These are phyloP conservation scores for Ceratocystis cacaofunesta DNA, from an alignment of 2,329 filamentous ascomycete genomes.

Conservation along the genomic window DNA sequence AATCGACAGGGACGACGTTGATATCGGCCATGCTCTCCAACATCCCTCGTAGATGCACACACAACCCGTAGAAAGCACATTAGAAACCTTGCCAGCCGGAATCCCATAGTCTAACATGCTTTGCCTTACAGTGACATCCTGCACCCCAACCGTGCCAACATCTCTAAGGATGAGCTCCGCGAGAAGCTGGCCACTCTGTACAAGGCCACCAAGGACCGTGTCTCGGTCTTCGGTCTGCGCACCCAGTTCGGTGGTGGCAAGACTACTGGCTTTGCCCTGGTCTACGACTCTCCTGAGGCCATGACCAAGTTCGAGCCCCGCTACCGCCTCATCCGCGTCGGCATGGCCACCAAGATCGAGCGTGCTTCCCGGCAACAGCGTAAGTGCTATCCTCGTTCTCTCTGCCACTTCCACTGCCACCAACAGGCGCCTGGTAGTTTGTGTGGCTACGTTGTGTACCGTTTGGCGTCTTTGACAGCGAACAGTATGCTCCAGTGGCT, in stretches of 20 bases:
- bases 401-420: conserved; percentile 14
- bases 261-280: conserved; percentile 94
- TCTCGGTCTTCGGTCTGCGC: conserved; percentile 95
- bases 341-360: conserved; percentile 87
- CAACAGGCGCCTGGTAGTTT: conserved; percentile 9
- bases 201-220: conserved; percentile 96
- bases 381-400: conserved; percentile 42
- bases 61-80: background rate
- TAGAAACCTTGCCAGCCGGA: background rate
- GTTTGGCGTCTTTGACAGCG: background rate
- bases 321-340: conserved; percentile 92
- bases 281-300: conserved; percentile 96
- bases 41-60: background rate
- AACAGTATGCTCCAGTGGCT: conserved; percentile 2
- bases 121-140: conserved; percentile 71
- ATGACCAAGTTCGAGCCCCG: conserved; percentile 99
- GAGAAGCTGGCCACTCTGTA: conserved; percentile 88
- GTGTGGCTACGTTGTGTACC: background rate
- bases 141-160: conserved; percentile 95
- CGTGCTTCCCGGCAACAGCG: conserved; percentile 97
- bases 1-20: background rate
- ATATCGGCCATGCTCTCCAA: background rate
- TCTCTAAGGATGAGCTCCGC: conserved; percentile 97
- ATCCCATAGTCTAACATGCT: conserved; percentile 18
- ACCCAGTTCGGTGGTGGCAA: conserved; percentile 99